phyloP scores from a whole-genome alignment of 1,284 basidiomycete genomes.

The Apiotrichum veenhuisii region DNA sequence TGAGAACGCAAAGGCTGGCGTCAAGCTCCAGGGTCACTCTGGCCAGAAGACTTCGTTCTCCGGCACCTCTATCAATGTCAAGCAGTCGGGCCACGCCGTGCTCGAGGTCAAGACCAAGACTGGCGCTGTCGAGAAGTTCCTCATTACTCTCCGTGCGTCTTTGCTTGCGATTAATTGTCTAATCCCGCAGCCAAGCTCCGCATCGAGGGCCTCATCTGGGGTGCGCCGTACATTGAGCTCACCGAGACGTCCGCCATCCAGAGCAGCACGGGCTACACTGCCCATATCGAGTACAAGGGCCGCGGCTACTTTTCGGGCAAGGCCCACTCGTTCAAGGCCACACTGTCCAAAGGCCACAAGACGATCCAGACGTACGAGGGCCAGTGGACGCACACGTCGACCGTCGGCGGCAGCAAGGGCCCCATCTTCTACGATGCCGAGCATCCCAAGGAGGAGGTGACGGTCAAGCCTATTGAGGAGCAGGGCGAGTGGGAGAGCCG shows the following conservation, averaged over 20 bases:
- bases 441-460: slow-evolving; percentile 63
- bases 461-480: slow-evolving; percentile 59
- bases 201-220: slow-evolving; percentile 56
- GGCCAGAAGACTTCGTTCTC: slow-evolving; percentile 86
- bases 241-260: slow-evolving; percentile 79
- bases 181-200: slow-evolving; percentile 58
- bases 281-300: slow-evolving; percentile 85
- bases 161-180: neutral
- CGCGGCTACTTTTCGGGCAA: slow-evolving; percentile 94
- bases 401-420: slow-evolving; percentile 56
- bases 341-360: slow-evolving; percentile 52
- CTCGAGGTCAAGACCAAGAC: slow-evolving; percentile 64
- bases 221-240: slow-evolving; percentile 67
- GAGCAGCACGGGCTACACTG: slow-evolving; percentile 67
- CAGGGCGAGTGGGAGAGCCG: slow-evolving; percentile 83
- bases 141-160: slow-evolving; percentile 74
- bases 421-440: slow-evolving; percentile 55
- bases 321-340: slow-evolving; percentile 87
- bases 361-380: slow-evolving; percentile 70
- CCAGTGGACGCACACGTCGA: slow-evolving; percentile 71
- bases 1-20: slow-evolving; percentile 73
- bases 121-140: slow-evolving; percentile 64
- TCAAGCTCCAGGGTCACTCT: slow-evolving; percentile 81
- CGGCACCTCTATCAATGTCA: slow-evolving; percentile 75
- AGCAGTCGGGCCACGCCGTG: slow-evolving; percentile 91